Base-by-base conservation (phyloP, 2,329 filamentous ascomycete species). In the Colletotrichum camelliae region DNA sequence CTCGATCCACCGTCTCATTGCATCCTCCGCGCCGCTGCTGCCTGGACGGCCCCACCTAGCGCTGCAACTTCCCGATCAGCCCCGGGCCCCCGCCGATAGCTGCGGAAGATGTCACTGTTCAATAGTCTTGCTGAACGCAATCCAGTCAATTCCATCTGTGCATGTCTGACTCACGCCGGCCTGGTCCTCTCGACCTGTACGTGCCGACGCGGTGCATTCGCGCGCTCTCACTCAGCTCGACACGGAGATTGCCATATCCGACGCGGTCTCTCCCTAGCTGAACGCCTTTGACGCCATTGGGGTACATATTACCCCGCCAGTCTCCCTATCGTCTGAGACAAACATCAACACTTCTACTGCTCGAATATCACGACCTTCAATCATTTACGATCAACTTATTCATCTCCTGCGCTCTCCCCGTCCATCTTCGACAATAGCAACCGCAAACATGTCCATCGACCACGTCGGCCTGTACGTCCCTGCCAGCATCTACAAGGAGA, bases 381-480 rank as follows among this genome's bases (percentile, higher is more conserved):
- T 15, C 29, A 21, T 24, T 8, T 15, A 31, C 55, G 0, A 58
- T 31, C 7, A 1, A 29, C 16, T 31, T 8, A 24, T 27, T 58
- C 4, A 58, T 58, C 55, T 2, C 16, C 24, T 1, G 12, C 0
- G 24, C 15, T 9, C 16, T 58, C 29, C 0, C 24, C 29, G 39
- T 21, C n/a, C 0, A 21, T 21, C 43, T 48, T 52, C 1, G 43
- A 52, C 43, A n/a, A 52, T 2, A 1, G 13, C 0, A 35, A 9
- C 24, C 7, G 7, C 18, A 43, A 81, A 55, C 73, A 86, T 85
- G 83, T 77, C 81, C 37, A 83, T 86, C 76, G 81, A 84, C 60
- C 85, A 86, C 79, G 79, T 81, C 55, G 78, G 80, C 67, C 77
- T 86, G 74, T 71, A 68, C 24, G 79, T 84, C 67, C 78, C 84